These are phyloP conservation scores for Yamadazyma mexicana DNA, from an alignment of 1,139 yeast species.

Conservation along the genomic window DNA sequence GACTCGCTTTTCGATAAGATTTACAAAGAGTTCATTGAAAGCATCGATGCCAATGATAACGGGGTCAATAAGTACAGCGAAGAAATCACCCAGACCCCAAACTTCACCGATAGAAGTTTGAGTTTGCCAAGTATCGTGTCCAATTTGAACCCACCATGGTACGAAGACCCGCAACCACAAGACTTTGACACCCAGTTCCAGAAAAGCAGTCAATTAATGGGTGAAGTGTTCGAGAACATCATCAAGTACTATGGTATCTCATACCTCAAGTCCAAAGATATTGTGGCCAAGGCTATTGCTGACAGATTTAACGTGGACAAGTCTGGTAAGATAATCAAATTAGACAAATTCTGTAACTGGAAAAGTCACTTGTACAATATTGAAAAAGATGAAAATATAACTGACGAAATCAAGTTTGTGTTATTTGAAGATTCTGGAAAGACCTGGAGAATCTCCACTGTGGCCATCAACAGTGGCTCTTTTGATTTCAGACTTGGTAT, in stretches of 20 bases:
- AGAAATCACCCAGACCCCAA: slow-evolving; percentile 33
- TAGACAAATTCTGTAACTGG: slow-evolving; percentile 87
- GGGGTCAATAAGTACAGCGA: slow-evolving; percentile 77
- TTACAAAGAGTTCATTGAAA: slow-evolving; percentile 83
- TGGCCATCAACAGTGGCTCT: slow-evolving; percentile 68
- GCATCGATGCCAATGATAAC: slow-evolving; percentile 94
- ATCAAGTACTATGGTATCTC: slow-evolving; percentile 76
- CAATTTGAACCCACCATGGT: slow-evolving; percentile 85
- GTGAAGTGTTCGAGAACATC: slow-evolving; percentile 67
- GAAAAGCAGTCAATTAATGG: slow-evolving; percentile 80
- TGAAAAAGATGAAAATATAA: slow-evolving; percentile 52
- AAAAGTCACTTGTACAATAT: slow-evolving; percentile 82
- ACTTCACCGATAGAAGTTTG: slow-evolving; percentile 44
- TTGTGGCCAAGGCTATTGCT: slow-evolving; percentile 70
- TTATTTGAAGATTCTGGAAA: slow-evolving; percentile 71
- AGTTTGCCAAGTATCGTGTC: slow-evolving; percentile 78
- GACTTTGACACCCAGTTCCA: slow-evolving; percentile 66
- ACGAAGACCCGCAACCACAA: slow-evolving; percentile 60
- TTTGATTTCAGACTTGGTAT: slow-evolving; percentile 85
- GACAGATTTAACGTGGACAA: slow-evolving; percentile 52
- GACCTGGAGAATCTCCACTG: slow-evolving; percentile 91
- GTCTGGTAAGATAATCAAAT: slow-evolving; percentile 71
- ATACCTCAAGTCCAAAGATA: slow-evolving; percentile 87
- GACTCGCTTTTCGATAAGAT: slow-evolving; percentile 70
- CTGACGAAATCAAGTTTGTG: slow-evolving; percentile 61